Evolutionary conservation across 2,329 filamentous ascomycete species (phyloP), one percentile per base, ranked within the genome.

Genomic region (Didymella arachidicola): DNA sequence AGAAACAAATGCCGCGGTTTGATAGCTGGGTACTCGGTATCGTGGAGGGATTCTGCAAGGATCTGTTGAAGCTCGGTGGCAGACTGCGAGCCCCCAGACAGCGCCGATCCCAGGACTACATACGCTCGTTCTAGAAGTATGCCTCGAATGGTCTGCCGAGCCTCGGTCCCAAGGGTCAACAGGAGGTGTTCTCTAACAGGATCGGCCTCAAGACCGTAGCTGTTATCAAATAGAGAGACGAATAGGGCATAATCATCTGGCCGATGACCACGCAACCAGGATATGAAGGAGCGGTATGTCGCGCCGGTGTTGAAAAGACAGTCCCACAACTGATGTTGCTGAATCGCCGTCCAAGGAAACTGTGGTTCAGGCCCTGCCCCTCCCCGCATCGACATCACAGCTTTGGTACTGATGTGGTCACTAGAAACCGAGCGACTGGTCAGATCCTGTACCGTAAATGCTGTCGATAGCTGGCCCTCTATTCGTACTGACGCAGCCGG

Each of bases 321-420:
- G n/a, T 38, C 8, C 32, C 39, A 49, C 30, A 29, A 36, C n/a
- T 22, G 7, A 32, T 54, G 45, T 3, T 19, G 11, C 25, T 19
- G 30, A 14, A 25, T 29, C 19, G 47, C 27, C 16, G 4, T 26
- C 49, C 22, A 44, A 22, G 14, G 12, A 46, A 32, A 6, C 1
- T 14, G 25, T 18, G 18, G 11, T 11, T 11, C 14, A 26, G 14
- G 6, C 12, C 19, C 34, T 12, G n/a, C 48, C 18, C 65, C 64
- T 26, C 64, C 64, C 41, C 63, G 58, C 34, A 67, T 46, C n/a
- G 54, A 61, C 8, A 57, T 50, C 22, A 29, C 16, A 11, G 45
- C 25, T 3, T 60, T 58, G 38, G n/a, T 22, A 7, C 34, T 18
- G 14, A 51, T n/a, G 11, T 38, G 30, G 32, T 32, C n/a, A 41